A percentile compares a stretch with the other conserved stretches of the same genome.
Evolutionary conservation across 495 filamentous ascomycete genomes (phyloP).

Genomic region (Echria macrotheca): DNA sequence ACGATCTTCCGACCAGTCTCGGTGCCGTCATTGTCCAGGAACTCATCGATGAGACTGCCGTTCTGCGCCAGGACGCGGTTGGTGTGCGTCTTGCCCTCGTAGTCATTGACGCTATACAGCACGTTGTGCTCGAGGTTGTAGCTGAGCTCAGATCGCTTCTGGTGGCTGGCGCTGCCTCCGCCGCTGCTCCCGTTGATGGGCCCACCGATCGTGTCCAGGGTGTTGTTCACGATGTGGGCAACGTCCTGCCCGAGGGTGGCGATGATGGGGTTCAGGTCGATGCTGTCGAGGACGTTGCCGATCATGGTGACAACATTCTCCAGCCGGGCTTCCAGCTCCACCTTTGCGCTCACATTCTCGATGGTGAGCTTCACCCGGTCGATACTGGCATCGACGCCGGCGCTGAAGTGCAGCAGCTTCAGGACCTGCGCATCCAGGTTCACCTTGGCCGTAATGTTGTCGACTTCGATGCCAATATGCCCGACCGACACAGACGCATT

Average conservation of each 20-base stretch:
- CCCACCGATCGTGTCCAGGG: slow-evolving; percentile 26
- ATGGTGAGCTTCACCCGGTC: slow-evolving; percentile 47
- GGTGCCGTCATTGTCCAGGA: slow-evolving; percentile 48
- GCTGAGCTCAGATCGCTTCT: slow-evolving; percentile 26
- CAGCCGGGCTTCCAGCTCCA: slow-evolving; percentile 50
- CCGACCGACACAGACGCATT: slow-evolving; percentile 50
- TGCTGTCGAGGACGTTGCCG: slow-evolving; percentile 42
- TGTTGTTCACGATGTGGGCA: slow-evolving; percentile 41
- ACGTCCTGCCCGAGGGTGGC: slow-evolving; percentile 47
- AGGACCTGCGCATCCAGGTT: slow-evolving; percentile 55
- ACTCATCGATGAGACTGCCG: slow-evolving; percentile 47
- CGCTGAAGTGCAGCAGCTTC: slow-evolving; percentile 50
- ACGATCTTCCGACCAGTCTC: slow-evolving; percentile 34
- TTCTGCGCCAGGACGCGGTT: slow-evolving; percentile 52
- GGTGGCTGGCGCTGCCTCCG: slow-evolving; percentile 8
- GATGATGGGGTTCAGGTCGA: slow-evolving; percentile 54
- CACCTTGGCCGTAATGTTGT: slow-evolving; percentile 55
- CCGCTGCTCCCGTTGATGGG: slow-evolving; percentile 2
- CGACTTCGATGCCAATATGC: slow-evolving; percentile 47
- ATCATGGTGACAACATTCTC: slow-evolving; percentile 54
- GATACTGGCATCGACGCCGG: slow-evolving; percentile 50
- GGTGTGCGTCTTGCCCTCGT: slow-evolving; percentile 47
- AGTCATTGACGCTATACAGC: slow-evolving; percentile 53
- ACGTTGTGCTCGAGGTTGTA: slow-evolving; percentile 46
- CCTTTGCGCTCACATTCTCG: slow-evolving; percentile 51